Conservation (phyloP, 306 rosid genomes). For the Sphenostylis stenocarpa region DNA sequence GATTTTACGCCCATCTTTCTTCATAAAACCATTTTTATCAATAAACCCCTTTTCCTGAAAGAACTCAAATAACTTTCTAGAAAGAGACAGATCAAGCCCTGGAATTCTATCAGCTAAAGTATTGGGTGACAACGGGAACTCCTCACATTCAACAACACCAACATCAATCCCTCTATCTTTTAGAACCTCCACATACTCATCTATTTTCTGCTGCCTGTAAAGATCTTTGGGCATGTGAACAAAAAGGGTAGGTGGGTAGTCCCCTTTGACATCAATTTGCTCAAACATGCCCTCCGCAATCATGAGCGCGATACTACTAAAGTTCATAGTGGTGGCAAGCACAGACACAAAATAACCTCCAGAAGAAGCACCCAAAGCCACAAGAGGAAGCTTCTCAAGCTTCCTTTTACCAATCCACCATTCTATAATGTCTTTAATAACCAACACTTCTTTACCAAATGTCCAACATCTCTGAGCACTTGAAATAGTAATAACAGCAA, state of each 20-base stretch:
- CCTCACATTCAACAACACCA: slow-evolving; percentile 75
- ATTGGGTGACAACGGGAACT: slow-evolving; percentile 61
- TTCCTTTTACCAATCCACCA: slow-evolving; percentile 73
- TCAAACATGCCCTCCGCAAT: slow-evolving; percentile 88
- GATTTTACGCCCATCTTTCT: slow-evolving; percentile 68
- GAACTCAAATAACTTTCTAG: slow-evolving; percentile 58
- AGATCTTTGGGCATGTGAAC: slow-evolving; percentile 95
- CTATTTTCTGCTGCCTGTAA: slow-evolving; percentile 67
- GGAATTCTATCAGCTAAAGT: slow-evolving; percentile 76
- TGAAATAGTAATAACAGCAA: slow-evolving; percentile 74
- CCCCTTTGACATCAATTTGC: slow-evolving; percentile 48
- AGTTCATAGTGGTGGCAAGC: slow-evolving; percentile 63
- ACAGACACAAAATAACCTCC: slow-evolving; percentile 89
- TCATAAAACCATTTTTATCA: slow-evolving; percentile 77
- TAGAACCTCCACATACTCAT: slow-evolving; percentile 47
- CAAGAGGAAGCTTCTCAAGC: slow-evolving; percentile 70
- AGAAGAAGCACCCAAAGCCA: slow-evolving; percentile 92
- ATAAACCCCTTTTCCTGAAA: slow-evolving; percentile 66
- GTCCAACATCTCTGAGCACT: slow-evolving; percentile 78
- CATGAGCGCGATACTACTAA: slow-evolving; percentile 69
- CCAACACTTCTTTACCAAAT: slow-evolving; percentile 51
- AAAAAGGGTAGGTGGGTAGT: slow-evolving; percentile 79
- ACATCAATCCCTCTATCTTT: slow-evolving; percentile 66
- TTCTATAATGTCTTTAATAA: slow-evolving; percentile 57
- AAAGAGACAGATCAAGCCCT: slow-evolving; percentile 59